Base-by-base conservation (phyloP, 1,284 basidiomycete genomes). In the Exobasidium cylindrosporum region DNA sequence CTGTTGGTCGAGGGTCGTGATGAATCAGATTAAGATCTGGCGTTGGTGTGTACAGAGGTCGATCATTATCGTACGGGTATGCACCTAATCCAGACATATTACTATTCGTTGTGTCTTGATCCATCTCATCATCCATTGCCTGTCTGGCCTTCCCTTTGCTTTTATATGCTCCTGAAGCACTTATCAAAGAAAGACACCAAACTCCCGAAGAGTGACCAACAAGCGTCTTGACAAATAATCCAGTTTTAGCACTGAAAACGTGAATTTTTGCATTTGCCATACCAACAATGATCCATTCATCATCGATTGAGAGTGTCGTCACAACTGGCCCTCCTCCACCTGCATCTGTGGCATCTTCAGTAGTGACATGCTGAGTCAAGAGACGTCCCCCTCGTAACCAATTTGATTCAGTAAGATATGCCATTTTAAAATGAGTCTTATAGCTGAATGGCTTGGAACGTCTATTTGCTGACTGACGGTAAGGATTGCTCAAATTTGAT, bases 211-310 rank as follows among this genome's bases (percentile, higher is more conserved):
- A 87, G 81, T 97, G 94, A 0, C 93, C 95, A 1, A 87, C 83
- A 2, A 98, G 85, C 0, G 90, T 91, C 50, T 88, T 85, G 30
- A 85, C 84, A 55, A 90, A 86, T 4, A 89, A 85, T 0, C 94
- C 95, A 0, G 89, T 90, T 44, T 83, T 83, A 0, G 89, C 87
- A 69, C 88, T 88, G 81, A 95, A 97, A 26, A 97, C 85, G 76
- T 93, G 90, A 50, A 97, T 90, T 68, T 88, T 87, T 69, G 86
- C 86, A 79, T 90, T 95, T 13, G 91, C 90, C 78, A 96, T 89
- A 0, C 92, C 94, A 26, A 94, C 89, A 45, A 95, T 88, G 72
- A 97, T 87, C 85, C 88, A 92, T 58, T 90, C 86, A 26, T 85
- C 82, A 80, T 96, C 90, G 63, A 97, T 84, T 0, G 92, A 90